Evolutionary conservation across 352 stramenopile genomes (phyloP).

Genomic region (Pythium utonaiense): DNA sequence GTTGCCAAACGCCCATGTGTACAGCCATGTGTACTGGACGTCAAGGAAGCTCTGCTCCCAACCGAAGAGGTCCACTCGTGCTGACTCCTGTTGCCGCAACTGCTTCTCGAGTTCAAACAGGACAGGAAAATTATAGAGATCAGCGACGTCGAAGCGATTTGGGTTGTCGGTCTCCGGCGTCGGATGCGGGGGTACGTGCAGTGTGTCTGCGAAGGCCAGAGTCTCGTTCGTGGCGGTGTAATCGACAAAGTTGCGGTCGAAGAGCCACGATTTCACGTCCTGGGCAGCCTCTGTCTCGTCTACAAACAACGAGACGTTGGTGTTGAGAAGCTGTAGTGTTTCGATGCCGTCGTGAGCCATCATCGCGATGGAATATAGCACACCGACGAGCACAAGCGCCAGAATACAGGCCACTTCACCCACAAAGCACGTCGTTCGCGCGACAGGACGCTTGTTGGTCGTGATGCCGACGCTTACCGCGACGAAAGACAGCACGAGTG

Average conservation of each 20-base stretch:
- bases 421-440: slow-evolving; percentile 40
- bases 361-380: slow-evolving; percentile 43
- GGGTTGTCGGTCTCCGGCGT: slow-evolving; percentile 40
- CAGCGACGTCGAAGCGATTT: slow-evolving; percentile 33
- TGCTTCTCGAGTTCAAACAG: slow-evolving; percentile 39
- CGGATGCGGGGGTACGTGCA: slow-evolving; percentile 57
- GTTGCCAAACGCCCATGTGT: slow-evolving; percentile 39
- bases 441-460: slow-evolving; percentile 35
- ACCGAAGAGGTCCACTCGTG: slow-evolving; percentile 41
- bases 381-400: slow-evolving; percentile 40
- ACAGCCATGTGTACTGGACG: slow-evolving; percentile 24
- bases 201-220: slow-evolving; percentile 55
- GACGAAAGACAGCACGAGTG: slow-evolving; percentile 26
- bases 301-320: slow-evolving; percentile 33
- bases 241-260: slow-evolving; percentile 45
- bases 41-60: slow-evolving; percentile 48
- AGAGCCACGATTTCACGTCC: slow-evolving; percentile 32
- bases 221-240: slow-evolving; percentile 25
- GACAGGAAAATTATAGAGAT: slow-evolving; percentile 44
- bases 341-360: slow-evolving; percentile 53
- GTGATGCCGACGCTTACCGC: slow-evolving; percentile 33
- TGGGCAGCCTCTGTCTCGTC: slow-evolving; percentile 8
- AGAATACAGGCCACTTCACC: slow-evolving; percentile 39
- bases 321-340: slow-evolving; percentile 34
- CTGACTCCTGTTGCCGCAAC: slow-evolving; percentile 16